phyloP scores from a whole-genome alignment of 108 stramenopile genomes.

The Skeletonema costatum region DNA sequence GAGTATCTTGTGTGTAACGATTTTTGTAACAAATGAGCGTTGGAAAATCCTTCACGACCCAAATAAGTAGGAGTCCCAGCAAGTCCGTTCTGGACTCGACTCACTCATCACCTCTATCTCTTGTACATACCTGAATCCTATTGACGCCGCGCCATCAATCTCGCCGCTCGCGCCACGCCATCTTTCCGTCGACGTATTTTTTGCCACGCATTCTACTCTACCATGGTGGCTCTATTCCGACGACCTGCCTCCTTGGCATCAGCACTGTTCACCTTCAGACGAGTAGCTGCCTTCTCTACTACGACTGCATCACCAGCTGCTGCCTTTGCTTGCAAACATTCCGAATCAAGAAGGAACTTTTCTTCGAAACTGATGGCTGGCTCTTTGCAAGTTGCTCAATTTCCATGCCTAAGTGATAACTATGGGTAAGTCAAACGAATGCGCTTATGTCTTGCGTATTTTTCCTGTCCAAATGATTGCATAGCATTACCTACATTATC shows the following conservation, averaged over 20 bases:
- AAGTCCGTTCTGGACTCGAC: too few relatives aligned
- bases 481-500: slow-evolving; percentile 42
- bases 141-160: too few relatives aligned
- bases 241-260: slow-evolving; percentile 2
- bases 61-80: too few relatives aligned
- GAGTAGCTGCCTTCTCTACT: background rate
- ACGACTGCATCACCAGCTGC: background rate
- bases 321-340: background rate
- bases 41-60: too few relatives aligned
- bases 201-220: background rate
- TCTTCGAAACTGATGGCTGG: slow-evolving; percentile 1
- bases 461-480: slow-evolving; percentile 21
- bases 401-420: slow-evolving; percentile 79
- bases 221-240: background rate
- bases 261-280: background rate
- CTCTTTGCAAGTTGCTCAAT: slow-evolving; percentile 52
- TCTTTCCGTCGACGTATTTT: too few relatives aligned
- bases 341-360: background rate
- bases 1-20: too few relatives aligned
- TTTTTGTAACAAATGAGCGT: too few relatives aligned
- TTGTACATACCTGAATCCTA: too few relatives aligned
- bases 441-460: background rate
- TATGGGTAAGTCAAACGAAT: slow-evolving; percentile 44
- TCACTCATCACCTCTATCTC: too few relatives aligned
- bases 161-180: too few relatives aligned